Conservation (phyloP, 1,284 basidiomycete species). For the Melampsora larici-populina region DNA sequence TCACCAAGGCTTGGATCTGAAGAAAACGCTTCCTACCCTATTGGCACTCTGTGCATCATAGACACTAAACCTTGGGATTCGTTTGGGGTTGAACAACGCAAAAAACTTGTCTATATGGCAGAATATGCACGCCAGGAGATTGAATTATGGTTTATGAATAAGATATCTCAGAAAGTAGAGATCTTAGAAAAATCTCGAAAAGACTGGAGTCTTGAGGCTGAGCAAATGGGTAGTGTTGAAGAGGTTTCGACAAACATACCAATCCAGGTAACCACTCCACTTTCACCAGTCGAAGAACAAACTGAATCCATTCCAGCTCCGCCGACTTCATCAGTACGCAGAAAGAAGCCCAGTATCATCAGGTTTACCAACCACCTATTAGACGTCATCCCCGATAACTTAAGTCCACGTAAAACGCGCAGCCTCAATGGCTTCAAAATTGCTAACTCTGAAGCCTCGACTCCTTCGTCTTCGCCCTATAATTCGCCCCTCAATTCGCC, state of each 20-base stretch:
- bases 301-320: not conserved
- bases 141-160: not conserved
- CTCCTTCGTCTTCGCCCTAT: too few species aligned
- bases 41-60: not conserved
- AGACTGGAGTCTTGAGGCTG: not conserved
- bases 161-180: not conserved
- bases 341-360: not conserved
- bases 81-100: not conserved
- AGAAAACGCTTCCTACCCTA: not conserved
- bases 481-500: not conserved
- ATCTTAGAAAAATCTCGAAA: not conserved
- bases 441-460: too few species aligned
- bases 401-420: too few species aligned
- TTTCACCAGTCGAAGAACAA: not conserved
- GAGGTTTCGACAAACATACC: not conserved
- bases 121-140: not conserved
- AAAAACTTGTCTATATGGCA: too few species aligned
- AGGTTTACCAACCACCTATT: too few species aligned
- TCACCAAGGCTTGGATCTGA: not conserved
- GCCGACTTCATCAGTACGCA: not conserved
- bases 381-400: too few species aligned
- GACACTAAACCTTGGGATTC: not conserved
- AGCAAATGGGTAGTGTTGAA: not conserved
- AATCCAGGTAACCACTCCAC: not conserved
- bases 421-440: too few species aligned